Evolutionary conservation across 805 yeast genomes (phyloP).

Genomic region (Wickerhamiella azymoides): DNA sequence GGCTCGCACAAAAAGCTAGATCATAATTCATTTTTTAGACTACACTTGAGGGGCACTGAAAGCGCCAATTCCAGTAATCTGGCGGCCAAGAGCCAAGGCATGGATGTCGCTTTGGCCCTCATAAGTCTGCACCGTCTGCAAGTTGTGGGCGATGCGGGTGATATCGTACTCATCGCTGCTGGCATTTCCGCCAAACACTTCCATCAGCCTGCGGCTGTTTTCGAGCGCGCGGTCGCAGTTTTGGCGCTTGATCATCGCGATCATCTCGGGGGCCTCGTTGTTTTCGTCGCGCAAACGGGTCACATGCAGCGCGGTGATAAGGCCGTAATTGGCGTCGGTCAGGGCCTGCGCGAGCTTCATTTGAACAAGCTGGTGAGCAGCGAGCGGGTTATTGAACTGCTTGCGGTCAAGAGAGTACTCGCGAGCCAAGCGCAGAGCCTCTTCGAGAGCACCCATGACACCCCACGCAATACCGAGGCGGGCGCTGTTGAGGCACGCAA

Average conservation of each 20-base stretch:
- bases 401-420: constrained; percentile 28
- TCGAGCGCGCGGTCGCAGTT: constrained; percentile 31
- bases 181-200: constrained; percentile 34
- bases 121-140: constrained; percentile 33
- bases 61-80: constrained; percentile 29
- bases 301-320: constrained; percentile 29
- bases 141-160: constrained; percentile 30
- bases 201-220: constrained; percentile 28
- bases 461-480: constrained; percentile 34
- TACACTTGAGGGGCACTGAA: constrained; percentile 12
- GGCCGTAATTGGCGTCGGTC: constrained; percentile 30
- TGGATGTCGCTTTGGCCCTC: constrained; percentile 35
- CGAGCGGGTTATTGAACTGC: constrained; percentile 30
- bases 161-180: constrained; percentile 33
- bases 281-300: constrained; percentile 30
- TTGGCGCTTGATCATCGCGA: constrained; percentile 31
- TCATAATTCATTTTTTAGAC: too few relatives aligned
- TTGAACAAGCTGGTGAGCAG: constrained; percentile 30
- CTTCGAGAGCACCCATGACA: constrained; percentile 32
- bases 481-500: constrained; percentile 31
- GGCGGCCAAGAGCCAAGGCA: constrained; percentile 30
- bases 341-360: constrained; percentile 32
- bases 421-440: constrained; percentile 27
- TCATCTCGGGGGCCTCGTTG: constrained; percentile 30
- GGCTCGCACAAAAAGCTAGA: too few relatives aligned